Conservation (phyloP, 805 yeast species). For the Metschnikowia reukaufii region DNA sequence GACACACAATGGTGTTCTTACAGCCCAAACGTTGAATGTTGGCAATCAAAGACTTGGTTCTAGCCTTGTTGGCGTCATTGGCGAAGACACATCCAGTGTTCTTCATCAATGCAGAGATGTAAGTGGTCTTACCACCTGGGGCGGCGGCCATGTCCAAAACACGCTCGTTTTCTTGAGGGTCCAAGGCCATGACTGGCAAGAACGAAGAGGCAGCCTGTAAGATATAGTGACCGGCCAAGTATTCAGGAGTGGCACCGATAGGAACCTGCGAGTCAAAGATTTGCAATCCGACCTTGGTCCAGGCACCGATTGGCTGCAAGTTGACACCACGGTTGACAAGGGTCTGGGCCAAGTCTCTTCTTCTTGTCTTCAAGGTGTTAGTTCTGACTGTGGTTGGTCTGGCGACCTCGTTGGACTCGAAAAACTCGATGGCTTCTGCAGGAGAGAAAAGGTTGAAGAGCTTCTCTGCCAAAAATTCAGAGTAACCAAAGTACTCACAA, state of each 20-base stretch:
- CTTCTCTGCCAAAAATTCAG: slow-evolving; percentile 89
- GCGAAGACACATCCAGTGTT: slow-evolving; percentile 98
- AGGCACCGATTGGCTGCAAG: slow-evolving; percentile 92
- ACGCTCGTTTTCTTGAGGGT: slow-evolving; percentile 96
- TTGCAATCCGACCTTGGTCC: slow-evolving; percentile 98
- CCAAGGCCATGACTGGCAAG: slow-evolving; percentile 95
- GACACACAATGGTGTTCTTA: slow-evolving; percentile 92
- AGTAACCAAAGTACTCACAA: slow-evolving; percentile 90
- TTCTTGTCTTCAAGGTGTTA: slow-evolving; percentile 91
- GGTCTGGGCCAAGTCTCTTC: slow-evolving; percentile 94
- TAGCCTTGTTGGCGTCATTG: slow-evolving; percentile 92
- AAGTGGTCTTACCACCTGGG: slow-evolving; percentile 98
- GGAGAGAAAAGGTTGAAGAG: slow-evolving; percentile 89
- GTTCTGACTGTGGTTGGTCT: slow-evolving; percentile 97
- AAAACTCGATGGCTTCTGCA: slow-evolving; percentile 95
- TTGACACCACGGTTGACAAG: slow-evolving; percentile 96
- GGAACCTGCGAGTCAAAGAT: slow-evolving; percentile 99
- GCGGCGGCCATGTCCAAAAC: slow-evolving; percentile 99
- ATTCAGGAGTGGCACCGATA: slow-evolving; percentile 99
- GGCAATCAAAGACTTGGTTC: slow-evolving; percentile 95
- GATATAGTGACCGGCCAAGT: slow-evolving; percentile 95
- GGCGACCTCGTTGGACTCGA: slow-evolving; percentile 96
- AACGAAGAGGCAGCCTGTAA: slow-evolving; percentile 98
- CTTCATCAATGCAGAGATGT: slow-evolving; percentile 93
- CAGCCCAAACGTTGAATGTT: slow-evolving; percentile 97